phyloP scores from a whole-genome alignment of 805 yeast genomes.

The Peterozyma xylosa region DNA sequence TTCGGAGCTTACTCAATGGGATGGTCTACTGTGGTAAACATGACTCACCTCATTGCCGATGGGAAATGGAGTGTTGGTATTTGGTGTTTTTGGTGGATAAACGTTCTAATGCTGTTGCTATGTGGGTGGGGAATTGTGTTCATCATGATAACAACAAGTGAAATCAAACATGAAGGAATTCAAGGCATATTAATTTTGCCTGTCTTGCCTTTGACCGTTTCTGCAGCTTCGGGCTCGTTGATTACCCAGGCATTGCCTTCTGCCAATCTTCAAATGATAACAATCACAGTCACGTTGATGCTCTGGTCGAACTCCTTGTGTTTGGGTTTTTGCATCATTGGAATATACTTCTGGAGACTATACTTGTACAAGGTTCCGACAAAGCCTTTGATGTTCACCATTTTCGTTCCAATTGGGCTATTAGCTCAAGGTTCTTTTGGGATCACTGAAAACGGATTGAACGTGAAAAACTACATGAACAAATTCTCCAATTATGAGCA shows the following conservation, averaged over 20 bases:
- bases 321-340: conserved; percentile 46
- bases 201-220: conserved; percentile 74
- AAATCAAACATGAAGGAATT: conserved; percentile 29
- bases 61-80: conserved; percentile 37
- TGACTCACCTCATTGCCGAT: conserved; percentile 38
- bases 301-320: conserved; percentile 66
- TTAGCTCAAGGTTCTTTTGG: conserved; percentile 82
- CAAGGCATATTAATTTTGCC: conserved; percentile 62
- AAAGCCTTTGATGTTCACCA: conserved; percentile 46
- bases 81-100: conserved; percentile 73
- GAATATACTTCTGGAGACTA: conserved; percentile 54
- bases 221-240: conserved; percentile 61
- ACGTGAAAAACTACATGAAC: conserved; percentile 17
- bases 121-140: conserved; percentile 59
- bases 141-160: conserved; percentile 30
- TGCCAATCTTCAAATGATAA: conserved; percentile 37
- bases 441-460: conserved; percentile 45
- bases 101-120: conserved; percentile 42
- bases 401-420: conserved; percentile 76
- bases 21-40: conserved; percentile 53
- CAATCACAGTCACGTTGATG: conserved; percentile 46
- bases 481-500: not conserved
- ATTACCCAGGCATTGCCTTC: conserved; percentile 37
- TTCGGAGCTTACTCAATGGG: conserved; percentile 85
- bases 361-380: conserved; percentile 53